These are phyloP conservation scores for Capsicum chinense DNA, from an alignment of 257 asterid genomes.

Conservation along the genomic window DNA sequence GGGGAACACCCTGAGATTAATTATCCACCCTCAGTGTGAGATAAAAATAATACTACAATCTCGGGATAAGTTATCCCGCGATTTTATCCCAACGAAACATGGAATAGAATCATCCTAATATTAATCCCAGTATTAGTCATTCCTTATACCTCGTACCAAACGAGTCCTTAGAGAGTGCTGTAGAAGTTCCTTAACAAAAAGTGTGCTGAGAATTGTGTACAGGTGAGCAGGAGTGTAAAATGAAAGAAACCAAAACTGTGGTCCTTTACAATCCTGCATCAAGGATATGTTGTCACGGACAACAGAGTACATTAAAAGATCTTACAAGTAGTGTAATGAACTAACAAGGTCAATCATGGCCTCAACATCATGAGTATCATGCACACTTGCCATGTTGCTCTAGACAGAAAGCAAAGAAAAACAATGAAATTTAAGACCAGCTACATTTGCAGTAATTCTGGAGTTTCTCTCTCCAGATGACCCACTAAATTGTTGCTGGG, in stretches of 20 bases:
- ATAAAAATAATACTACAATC: no score
- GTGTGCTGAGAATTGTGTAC: background rate
- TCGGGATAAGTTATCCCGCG: no score
- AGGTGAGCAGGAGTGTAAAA: background rate
- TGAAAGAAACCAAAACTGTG: background rate
- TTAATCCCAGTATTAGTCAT: no score
- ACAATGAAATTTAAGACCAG: background rate
- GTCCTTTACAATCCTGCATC: background rate
- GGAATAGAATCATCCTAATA: no score
- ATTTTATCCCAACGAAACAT: no score
- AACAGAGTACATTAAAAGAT: background rate
- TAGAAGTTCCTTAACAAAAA: no score
- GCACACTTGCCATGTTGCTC: background rate
- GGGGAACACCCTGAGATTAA: no score
- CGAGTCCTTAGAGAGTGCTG: background rate
- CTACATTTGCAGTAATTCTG: background rate
- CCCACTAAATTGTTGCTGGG: background rate
- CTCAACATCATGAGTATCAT: background rate
- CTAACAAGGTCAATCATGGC: background rate
- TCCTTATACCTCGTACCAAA: no score
- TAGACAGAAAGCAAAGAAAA: background rate
- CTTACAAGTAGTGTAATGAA: background rate
- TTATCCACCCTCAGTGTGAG: no score
- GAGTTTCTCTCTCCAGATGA: conserved; percentile 14
- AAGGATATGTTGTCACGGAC: background rate